Conservation (phyloP, 805 yeast genomes). For the Saturnispora bothae region DNA sequence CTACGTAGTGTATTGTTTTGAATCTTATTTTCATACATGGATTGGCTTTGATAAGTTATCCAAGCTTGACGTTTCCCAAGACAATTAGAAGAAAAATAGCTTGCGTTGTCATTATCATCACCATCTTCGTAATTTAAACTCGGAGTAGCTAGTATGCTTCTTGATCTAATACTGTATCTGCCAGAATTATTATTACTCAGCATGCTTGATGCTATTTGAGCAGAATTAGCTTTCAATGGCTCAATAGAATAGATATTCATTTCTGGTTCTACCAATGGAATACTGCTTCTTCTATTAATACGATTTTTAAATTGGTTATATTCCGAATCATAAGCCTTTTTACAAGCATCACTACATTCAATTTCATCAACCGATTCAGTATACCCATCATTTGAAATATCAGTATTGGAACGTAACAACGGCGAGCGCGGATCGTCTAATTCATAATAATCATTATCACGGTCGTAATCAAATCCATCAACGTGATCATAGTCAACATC, state of each 20-base stretch:
- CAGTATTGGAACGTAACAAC: background rate
- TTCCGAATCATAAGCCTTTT: slow-evolving; percentile 13
- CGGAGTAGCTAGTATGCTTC: background rate
- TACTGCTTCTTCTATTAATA: slow-evolving; percentile 30
- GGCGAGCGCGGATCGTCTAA: background rate
- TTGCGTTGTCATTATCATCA: slow-evolving; percentile 1
- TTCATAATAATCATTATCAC: slow-evolving; percentile 11
- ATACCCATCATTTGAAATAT: too few species aligned
- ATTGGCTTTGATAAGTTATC: slow-evolving; percentile 7
- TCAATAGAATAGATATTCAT: slow-evolving; percentile 20
- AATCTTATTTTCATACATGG: slow-evolving; percentile 4
- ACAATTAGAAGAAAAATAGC: slow-evolving; percentile 1
- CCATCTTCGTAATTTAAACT: background rate
- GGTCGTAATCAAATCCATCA: slow-evolving; percentile 14
- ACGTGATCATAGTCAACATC: slow-evolving; percentile 10
- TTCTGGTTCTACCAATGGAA: slow-evolving; percentile 28
- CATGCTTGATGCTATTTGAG: slow-evolving; percentile 7
- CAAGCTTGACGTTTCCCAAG: slow-evolving; percentile 2
- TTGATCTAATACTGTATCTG: background rate
- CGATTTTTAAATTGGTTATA: slow-evolving; percentile 17
- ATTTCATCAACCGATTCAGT: background rate
- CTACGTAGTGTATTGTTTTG: background rate
- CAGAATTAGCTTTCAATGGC: slow-evolving; percentile 1
- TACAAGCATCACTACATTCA: slow-evolving; percentile 1
- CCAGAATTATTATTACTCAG: slow-evolving; percentile 7